phyloP scores from a whole-genome alignment of 768 basidiomycete genomes.

The Brasilioporus rufonigricans region DNA sequence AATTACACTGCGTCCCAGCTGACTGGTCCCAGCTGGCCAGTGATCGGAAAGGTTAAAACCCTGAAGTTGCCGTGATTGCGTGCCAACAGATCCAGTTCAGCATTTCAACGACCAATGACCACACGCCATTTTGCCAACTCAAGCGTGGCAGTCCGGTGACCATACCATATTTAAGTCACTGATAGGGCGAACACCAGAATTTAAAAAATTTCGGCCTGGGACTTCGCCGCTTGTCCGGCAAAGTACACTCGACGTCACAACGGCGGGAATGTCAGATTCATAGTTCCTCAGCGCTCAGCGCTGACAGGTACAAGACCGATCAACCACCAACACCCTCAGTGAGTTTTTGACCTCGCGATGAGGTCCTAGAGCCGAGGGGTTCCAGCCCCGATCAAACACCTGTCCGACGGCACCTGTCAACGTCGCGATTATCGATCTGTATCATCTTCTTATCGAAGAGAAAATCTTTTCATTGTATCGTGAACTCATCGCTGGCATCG shows the following conservation, averaged over 20 bases:
- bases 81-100: background rate
- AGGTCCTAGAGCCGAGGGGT: slow-evolving; percentile 14
- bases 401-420: background rate
- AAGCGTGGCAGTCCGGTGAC: background rate
- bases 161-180: background rate
- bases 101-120: background rate
- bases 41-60: slow-evolving; percentile 23
- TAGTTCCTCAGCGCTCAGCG: background rate
- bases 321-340: background rate
- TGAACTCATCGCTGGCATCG: slow-evolving; percentile 7
- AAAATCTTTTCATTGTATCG: slow-evolving; percentile 8
- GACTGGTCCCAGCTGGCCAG: too few relatives aligned
- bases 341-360: slow-evolving; percentile 5
- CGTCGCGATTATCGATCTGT: slow-evolving; percentile 20
- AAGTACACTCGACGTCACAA: background rate
- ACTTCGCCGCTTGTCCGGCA: background rate
- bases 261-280: background rate
- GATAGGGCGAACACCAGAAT: background rate
- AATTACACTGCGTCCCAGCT: too few relatives aligned
- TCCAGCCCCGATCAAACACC: slow-evolving; percentile 12
- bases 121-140: background rate
- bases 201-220: background rate
- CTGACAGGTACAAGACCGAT: slow-evolving; percentile 1
- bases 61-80: slow-evolving; percentile 8
- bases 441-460: slow-evolving; percentile 12